A percentile compares a stretch with the other conserved stretches of the same genome.
These are phyloP conservation scores for Phoma herbarum DNA, from an alignment of 2,329 filamentous ascomycete genomes.

Conservation along the genomic window DNA sequence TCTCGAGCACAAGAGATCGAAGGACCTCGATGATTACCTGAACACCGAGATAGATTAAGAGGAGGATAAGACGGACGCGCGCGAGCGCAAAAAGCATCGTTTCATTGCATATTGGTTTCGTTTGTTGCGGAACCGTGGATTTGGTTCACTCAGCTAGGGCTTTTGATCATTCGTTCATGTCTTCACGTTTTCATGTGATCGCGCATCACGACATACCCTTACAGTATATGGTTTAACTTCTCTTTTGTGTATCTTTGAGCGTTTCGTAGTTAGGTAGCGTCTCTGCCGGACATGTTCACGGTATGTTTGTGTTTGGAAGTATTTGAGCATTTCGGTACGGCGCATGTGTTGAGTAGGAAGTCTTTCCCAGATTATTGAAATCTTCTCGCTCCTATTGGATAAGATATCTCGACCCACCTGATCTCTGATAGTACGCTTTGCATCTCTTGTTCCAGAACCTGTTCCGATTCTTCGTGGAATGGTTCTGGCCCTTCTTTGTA, in stretches of 20 bases:
- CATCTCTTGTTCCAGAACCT: too few relatives aligned
- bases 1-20: conserved; percentile 7
- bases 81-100: conserved; percentile 21
- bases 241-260: conserved; percentile 7
- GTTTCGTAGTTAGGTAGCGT: neutral
- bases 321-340: neutral
- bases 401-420: too few relatives aligned
- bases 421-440: too few relatives aligned
- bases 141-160: neutral
- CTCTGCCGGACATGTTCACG: neutral
- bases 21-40: conserved; percentile 18
- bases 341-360: neutral
- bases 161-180: conserved; percentile 4
- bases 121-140: conserved; percentile 9
- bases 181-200: neutral
- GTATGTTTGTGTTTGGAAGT: neutral
- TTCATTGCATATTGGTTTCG: conserved; percentile 1
- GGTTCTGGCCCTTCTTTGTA: too few relatives aligned
- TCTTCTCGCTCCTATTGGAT: too few relatives aligned
- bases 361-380: too few relatives aligned
- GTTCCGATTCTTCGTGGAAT: too few relatives aligned
- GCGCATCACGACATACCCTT: conserved; percentile 8
- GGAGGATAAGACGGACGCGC: conserved; percentile 19
- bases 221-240: conserved; percentile 14
- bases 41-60: conserved; percentile 21